These are phyloP conservation scores for Jackrogersella minutella DNA, from an alignment of 495 filamentous ascomycete species.

Conservation along the genomic window DNA sequence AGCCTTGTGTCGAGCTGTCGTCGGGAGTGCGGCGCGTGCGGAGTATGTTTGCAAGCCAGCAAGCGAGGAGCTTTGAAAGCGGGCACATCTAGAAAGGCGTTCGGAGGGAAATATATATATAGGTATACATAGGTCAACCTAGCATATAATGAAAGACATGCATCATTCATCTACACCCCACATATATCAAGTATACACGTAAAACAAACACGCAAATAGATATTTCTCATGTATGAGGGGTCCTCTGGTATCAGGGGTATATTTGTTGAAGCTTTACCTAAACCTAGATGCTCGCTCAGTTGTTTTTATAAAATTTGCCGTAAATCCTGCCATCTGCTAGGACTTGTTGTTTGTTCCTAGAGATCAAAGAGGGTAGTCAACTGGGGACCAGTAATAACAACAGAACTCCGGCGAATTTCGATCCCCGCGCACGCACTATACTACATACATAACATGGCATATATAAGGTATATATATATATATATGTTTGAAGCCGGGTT, in stretches of 20 bases:
- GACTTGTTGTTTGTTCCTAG: background rate
- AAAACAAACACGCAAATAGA: too few relatives aligned
- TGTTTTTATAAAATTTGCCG: too few relatives aligned
- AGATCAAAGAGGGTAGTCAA: background rate
- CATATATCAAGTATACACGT: too few relatives aligned
- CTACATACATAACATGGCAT: conserved; percentile 33
- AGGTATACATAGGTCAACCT: conserved; percentile 6
- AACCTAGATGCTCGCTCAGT: conserved; percentile 10
- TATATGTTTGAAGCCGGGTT: too few relatives aligned
- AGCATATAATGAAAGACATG: conserved; percentile 23
- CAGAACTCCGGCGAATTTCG: conserved; percentile 2
- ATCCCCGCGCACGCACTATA: conserved; percentile 14
- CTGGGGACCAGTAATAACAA: background rate
- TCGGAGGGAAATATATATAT: too few relatives aligned
- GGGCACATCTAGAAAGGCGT: conserved; percentile 24
- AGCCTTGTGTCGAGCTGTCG: background rate
- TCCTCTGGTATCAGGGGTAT: conserved; percentile 7
- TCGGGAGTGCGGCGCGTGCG: background rate
- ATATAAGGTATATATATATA: conserved; percentile 1
- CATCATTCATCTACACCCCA: too few relatives aligned
- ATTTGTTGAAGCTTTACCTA: conserved; percentile 12
- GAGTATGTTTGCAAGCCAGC: conserved; percentile 10
- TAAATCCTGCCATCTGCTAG: too few relatives aligned
- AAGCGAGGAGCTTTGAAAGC: conserved; percentile 18
- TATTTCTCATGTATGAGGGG: too few relatives aligned